Evolutionary conservation across 2,329 filamentous ascomycete genomes (phyloP).

Genomic region (Oidium heveae): DNA sequence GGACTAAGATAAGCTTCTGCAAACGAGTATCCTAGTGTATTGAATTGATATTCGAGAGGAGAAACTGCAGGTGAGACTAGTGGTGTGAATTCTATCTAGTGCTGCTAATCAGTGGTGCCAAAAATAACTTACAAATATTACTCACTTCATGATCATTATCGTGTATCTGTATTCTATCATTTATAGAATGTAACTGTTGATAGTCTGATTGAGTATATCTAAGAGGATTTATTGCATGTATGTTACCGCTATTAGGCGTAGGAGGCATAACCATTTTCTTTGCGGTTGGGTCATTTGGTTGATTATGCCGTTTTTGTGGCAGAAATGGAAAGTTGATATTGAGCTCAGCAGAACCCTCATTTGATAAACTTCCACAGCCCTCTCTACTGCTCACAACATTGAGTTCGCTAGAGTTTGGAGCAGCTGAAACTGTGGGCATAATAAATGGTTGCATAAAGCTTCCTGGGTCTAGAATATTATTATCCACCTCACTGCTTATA

Average conservation of each 20-base stretch:
- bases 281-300: constrained; percentile 25
- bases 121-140: constrained; percentile 4
- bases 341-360: constrained; percentile 30
- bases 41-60: constrained; percentile 46
- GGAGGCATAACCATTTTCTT: constrained; percentile 42
- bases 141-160: constrained; percentile 42
- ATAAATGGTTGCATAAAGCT: constrained; percentile 21
- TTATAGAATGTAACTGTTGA: constrained; percentile 30
- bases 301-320: constrained; percentile 27
- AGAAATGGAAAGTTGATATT: constrained; percentile 42
- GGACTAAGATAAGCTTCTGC: constrained; percentile 61
- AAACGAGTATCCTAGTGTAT: constrained; percentile 25
- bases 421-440: constrained; percentile 20
- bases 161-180: constrained; percentile 32
- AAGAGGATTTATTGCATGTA: constrained; percentile 31
- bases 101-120: not conserved
- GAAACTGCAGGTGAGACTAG: constrained; percentile 68
- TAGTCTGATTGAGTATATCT: constrained; percentile 30
- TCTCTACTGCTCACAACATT: constrained; percentile 16
- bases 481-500: constrained; percentile 23
- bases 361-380: constrained; percentile 20
- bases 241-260: constrained; percentile 58
- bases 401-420: constrained; percentile 17
- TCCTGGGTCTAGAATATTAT: constrained; percentile 10
- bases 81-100: constrained; percentile 50